Percentiles rank a stretch among this genome's conserved stretches.
Conservation (phyloP, 78 protist species). For the Dictyostelium firmibasis region DNA sequence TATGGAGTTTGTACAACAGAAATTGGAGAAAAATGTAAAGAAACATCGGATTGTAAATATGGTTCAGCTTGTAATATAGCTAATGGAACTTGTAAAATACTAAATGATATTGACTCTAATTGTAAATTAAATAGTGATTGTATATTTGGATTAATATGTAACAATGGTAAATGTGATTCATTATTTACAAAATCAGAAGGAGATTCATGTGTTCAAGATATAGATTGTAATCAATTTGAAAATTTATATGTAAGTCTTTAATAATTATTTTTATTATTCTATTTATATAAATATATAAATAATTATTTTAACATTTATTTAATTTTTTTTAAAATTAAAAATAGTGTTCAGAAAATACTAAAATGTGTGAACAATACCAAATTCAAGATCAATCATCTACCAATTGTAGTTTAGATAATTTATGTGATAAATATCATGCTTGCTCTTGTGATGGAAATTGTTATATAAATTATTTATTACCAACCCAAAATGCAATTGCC, state of each 20-base stretch:
- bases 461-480: not conserved
- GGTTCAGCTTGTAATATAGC: not conserved
- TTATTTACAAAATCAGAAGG: not conserved
- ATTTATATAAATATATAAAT: not conserved
- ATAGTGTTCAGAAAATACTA: not conserved
- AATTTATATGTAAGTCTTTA: conserved; percentile 1
- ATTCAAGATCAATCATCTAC: not conserved
- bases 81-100: not conserved
- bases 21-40: not conserved
- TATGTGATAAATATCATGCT: not conserved
- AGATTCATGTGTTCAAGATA: not conserved
- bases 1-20: not conserved
- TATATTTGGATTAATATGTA: not conserved
- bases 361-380: not conserved
- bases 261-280: no score
- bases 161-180: not conserved
- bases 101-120: not conserved
- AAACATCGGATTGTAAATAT: not conserved
- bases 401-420: not conserved
- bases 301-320: not conserved
- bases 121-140: not conserved
- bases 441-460: not conserved
- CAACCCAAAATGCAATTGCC: not conserved
- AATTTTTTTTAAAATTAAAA: not conserved
- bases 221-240: not conserved